phyloP scores from a whole-genome alignment of 139 green algal species.

The Chlorella sorokiniana region DNA sequence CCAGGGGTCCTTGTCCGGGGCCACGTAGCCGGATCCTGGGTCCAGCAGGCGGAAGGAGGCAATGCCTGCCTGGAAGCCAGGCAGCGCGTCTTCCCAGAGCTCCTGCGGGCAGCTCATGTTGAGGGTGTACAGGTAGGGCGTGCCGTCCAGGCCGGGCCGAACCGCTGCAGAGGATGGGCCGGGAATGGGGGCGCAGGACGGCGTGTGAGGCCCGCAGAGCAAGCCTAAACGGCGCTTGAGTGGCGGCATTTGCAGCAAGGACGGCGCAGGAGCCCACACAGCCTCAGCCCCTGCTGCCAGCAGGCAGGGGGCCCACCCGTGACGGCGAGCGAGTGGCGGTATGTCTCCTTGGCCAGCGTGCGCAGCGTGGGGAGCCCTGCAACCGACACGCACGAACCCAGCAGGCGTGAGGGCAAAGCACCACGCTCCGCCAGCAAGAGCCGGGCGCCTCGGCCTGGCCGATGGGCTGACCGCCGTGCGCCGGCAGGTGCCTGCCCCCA shows the following conservation, averaged over 20 bases:
- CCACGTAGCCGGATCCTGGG: slow-evolving; percentile 57
- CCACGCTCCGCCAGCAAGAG: background rate
- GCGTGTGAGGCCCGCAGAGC: background rate
- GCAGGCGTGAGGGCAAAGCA: background rate
- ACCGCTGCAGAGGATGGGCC: background rate
- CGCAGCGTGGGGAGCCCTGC: slow-evolving; percentile 72
- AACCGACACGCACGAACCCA: too few species aligned
- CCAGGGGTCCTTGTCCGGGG: slow-evolving; percentile 81
- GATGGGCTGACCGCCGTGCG: too few species aligned
- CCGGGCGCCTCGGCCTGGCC: too few species aligned
- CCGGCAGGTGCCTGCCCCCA: too few species aligned
- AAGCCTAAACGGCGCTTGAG: background rate
- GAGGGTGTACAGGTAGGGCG: slow-evolving; percentile 84
- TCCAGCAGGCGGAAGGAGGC: slow-evolving; percentile 56
- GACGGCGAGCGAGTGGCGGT: slow-evolving; percentile 73
- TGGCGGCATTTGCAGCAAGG: background rate
- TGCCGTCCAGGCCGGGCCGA: slow-evolving; percentile 58
- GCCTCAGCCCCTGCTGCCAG: background rate
- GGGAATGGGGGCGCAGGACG: background rate
- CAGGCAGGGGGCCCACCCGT: slow-evolving; percentile 33
- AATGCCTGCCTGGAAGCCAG: slow-evolving; percentile 35
- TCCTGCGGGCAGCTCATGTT: slow-evolving; percentile 76
- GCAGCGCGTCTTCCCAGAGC: slow-evolving; percentile 46
- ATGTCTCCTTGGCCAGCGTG: slow-evolving; percentile 67
- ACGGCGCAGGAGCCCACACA: background rate